Evolutionary conservation across 2,329 filamentous ascomycete species (phyloP).

Genomic region (Zasmidium citrigriseum): DNA sequence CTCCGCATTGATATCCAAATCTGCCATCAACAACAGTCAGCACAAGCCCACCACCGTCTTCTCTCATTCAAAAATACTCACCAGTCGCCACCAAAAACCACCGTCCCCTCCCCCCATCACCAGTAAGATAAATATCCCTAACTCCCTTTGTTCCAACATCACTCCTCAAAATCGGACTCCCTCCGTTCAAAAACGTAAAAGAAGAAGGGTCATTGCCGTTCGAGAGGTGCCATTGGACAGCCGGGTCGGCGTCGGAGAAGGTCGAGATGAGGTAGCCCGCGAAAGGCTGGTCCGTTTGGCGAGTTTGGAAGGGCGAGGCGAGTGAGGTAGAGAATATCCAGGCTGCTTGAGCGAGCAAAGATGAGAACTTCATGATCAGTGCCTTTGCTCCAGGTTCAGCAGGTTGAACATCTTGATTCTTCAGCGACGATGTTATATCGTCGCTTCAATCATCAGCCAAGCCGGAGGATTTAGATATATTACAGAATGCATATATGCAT

Average conservation of each 20-base stretch:
- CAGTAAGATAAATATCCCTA: slow-evolving; percentile 52
- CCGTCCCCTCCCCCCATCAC: slow-evolving; percentile 30
- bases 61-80: background rate
- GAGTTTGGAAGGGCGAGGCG: too few relatives aligned
- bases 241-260: slow-evolving; percentile 56
- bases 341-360: too few relatives aligned
- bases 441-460: too few relatives aligned
- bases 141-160: slow-evolving; percentile 56
- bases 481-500: background rate
- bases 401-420: too few relatives aligned
- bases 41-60: too few relatives aligned
- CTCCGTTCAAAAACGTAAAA: slow-evolving; percentile 52
- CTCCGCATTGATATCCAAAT: slow-evolving; percentile 50
- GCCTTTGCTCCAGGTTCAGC: too few relatives aligned
- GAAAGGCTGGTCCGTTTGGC: background rate
- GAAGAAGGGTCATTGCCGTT: slow-evolving; percentile 53
- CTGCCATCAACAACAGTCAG: slow-evolving; percentile 24
- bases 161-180: slow-evolving; percentile 50
- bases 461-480: too few relatives aligned
- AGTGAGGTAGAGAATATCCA: too few relatives aligned
- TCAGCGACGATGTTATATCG: too few relatives aligned
- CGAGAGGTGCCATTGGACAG: slow-evolving; percentile 57
- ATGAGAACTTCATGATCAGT: too few relatives aligned
- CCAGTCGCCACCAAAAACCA: slow-evolving; percentile 3
- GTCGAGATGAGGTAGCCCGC: slow-evolving; percentile 57